phyloP scores from a whole-genome alignment of 2,329 filamentous ascomycete genomes.

The Neofusicoccum kwambonambiense region DNA sequence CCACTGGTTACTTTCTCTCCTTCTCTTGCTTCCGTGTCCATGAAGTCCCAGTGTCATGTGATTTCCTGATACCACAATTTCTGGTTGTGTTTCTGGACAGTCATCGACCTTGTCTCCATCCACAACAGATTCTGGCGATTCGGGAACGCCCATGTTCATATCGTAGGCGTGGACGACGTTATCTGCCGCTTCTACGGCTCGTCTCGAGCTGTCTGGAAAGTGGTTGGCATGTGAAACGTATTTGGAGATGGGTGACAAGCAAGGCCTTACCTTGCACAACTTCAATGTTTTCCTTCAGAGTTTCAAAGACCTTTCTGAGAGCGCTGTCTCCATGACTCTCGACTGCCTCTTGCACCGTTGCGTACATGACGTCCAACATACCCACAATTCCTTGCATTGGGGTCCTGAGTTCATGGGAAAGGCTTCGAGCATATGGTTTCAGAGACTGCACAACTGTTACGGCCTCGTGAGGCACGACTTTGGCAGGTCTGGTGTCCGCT shows the following conservation, averaged over 20 bases:
- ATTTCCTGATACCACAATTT: conserved; percentile 45
- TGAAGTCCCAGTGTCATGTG: conserved; percentile 39
- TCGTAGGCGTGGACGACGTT: conserved; percentile 76
- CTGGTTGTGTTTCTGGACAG: conserved; percentile 37
- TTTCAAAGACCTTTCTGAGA: conserved; percentile 57
- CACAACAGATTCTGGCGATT: conserved; percentile 53
- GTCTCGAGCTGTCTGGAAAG: conserved; percentile 62
- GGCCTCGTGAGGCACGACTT: conserved; percentile 55
- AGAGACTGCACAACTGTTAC: conserved; percentile 62
- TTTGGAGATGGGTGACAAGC: not conserved
- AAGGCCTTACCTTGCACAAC: conserved; percentile 60
- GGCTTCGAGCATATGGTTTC: conserved; percentile 68
- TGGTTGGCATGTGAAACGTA: conserved; percentile 18
- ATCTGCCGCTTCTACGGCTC: conserved; percentile 71
- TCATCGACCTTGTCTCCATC: conserved; percentile 29
- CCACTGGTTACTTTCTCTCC: conserved; percentile 39
- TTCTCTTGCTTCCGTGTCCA: conserved; percentile 43
- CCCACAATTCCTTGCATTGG: conserved; percentile 76
- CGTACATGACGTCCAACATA: conserved; percentile 75
- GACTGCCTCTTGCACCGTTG: conserved; percentile 66
- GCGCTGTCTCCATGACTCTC: conserved; percentile 52
- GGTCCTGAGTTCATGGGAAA: conserved; percentile 70
- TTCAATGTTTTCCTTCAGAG: conserved; percentile 68
- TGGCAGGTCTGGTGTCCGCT: conserved; percentile 27
- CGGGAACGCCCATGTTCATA: conserved; percentile 72